phyloP scores from a whole-genome alignment of 768 basidiomycete species.

The Rhizopogon roseolus region DNA sequence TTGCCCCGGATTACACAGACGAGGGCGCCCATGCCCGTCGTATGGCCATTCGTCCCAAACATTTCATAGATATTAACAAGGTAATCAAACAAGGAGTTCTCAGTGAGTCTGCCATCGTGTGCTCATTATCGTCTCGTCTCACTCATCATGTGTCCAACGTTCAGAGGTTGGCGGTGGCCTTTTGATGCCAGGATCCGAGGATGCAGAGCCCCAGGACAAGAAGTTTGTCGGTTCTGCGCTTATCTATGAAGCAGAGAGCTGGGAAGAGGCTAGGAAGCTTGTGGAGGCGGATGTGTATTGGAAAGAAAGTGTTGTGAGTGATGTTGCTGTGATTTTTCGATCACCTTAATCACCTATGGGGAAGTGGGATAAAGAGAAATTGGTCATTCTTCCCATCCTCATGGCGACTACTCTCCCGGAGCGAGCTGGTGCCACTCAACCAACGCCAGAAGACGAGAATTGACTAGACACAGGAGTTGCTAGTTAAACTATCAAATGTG shows the following conservation, averaged over 20 bases:
- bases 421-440: constrained; percentile 16
- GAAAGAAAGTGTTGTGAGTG: constrained; percentile 36
- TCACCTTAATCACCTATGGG: neutral
- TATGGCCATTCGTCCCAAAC: constrained; percentile 47
- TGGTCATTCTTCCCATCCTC: constrained; percentile 43
- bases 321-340: neutral
- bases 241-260: constrained; percentile 47
- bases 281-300: constrained; percentile 42
- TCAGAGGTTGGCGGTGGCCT: constrained; percentile 56
- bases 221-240: constrained; percentile 61
- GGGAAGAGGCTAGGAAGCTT: constrained; percentile 39
- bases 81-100: constrained; percentile 40
- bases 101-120: constrained; percentile 34
- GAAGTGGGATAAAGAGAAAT: constrained; percentile 56
- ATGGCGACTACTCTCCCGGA: constrained; percentile 32
- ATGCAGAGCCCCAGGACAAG: constrained; percentile 38
- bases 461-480: neutral
- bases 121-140: constrained; percentile 7
- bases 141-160: constrained; percentile 9
- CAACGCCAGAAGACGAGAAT: constrained; percentile 15
- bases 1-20: constrained; percentile 63
- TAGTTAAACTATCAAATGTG: neutral
- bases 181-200: constrained; percentile 53
- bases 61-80: constrained; percentile 43
- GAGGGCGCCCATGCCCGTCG: constrained; percentile 53